Base-by-base conservation (phyloP, 2,329 filamentous ascomycete genomes). In the Fusarium sp. region DNA sequence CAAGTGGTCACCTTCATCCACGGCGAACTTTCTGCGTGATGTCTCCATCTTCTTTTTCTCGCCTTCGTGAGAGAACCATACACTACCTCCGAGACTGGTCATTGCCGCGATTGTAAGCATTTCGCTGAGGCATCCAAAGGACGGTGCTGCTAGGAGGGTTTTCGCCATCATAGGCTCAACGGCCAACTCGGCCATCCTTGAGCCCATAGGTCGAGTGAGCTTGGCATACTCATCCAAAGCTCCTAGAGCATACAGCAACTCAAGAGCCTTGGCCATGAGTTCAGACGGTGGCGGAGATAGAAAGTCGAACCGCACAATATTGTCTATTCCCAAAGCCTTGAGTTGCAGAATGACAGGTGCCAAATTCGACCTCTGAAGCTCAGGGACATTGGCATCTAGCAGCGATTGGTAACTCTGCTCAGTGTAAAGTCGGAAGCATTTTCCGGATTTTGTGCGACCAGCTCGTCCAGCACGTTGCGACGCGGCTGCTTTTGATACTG, bases 121-220 rank as follows among this genome's bases (percentile, higher is more conserved):
- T 82, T 98, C 96, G 79, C 90, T 92, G 18, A 97, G 84, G 75
- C 95, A 98, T 42, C 87, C 88, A 82, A 98, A 97, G 0, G 88
- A 86, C 9, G 90, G 85, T 0, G 95, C 93, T 24, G 91, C 90
- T 14, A 98, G 89, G 9, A 98, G 86, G 1, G 93, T 94, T 83
- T 96, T 97, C 12, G 93, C 94, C 89, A 98, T 96, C 94, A 98
- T 98, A 0, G 96, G 96, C 76, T 98, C 94, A 13, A 98, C 90
- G 0, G 95, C 93, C 48, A 99, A 86, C 81, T 98, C 96, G 1
- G 96, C 96, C 95, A 98, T 98, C 48, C 94, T 90, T 69, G 90
- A 87, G 2, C 96, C 96, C n/a, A 98, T 85, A 0, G 96, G 95
- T 75, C 90, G 92, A 5, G 96, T 98, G 35, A 99, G 89, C 80